A percentile compares a stretch with the other conserved stretches of the same genome.
These are phyloP conservation scores for Euryodendron excelsum DNA, from an alignment of 148 eudicot species.

Conservation along the genomic window DNA sequence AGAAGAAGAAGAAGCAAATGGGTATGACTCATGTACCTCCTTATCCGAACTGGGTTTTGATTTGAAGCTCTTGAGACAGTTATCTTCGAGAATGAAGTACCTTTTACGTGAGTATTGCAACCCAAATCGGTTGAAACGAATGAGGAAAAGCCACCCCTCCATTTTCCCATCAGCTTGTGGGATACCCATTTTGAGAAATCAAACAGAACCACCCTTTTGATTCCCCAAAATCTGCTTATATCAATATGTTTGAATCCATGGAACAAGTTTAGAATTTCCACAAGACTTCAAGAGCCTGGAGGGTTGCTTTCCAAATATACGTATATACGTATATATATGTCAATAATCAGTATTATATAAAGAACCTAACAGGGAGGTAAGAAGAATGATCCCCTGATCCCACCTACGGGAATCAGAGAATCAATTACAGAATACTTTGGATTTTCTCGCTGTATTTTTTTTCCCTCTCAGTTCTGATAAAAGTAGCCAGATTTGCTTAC, in stretches of 20 bases:
- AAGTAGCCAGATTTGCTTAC: background rate
- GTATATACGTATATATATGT: background rate
- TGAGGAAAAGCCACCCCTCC: slow-evolving; percentile 75
- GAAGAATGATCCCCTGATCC: slow-evolving; percentile 47
- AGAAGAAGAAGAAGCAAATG: slow-evolving; percentile 2
- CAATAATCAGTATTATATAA: background rate
- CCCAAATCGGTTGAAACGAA: slow-evolving; percentile 60
- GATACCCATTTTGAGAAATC: slow-evolving; percentile 20
- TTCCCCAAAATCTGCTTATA: slow-evolving; percentile 3
- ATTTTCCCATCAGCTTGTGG: slow-evolving; percentile 46
- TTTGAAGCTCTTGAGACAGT: slow-evolving; percentile 68
- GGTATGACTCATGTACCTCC: slow-evolving; percentile 29
- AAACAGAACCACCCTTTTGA: slow-evolving; percentile 8
- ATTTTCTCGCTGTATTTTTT: background rate
- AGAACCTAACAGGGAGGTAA: slow-evolving; percentile 3
- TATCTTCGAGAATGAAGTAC: slow-evolving; percentile 63
- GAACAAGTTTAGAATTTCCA: background rate
- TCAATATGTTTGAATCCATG: background rate
- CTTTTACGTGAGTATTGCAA: slow-evolving; percentile 65
- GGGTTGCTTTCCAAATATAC: background rate
- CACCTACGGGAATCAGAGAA: slow-evolving; percentile 48
- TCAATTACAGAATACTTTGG: slow-evolving; percentile 6
- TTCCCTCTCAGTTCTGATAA: background rate
- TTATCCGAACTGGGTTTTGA: slow-evolving; percentile 40
- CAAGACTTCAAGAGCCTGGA: background rate